Base-by-base conservation (phyloP, 805 yeast species). In the Ogataea kodamae region DNA sequence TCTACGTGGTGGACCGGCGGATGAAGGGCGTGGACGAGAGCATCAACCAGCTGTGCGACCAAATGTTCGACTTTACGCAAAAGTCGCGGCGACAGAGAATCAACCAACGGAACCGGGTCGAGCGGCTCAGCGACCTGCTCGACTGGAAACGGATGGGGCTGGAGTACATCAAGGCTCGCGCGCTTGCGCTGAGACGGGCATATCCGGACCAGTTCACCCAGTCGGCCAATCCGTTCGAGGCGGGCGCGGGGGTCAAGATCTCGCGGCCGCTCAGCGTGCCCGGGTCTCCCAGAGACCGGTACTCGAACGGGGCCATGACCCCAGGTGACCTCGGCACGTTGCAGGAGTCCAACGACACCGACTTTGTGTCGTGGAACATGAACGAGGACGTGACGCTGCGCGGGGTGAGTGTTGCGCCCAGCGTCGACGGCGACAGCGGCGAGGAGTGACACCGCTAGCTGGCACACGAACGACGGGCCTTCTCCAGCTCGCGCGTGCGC, bases 141-240 rank as follows among this genome's bases (percentile, higher is more conserved):
- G 98, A 90, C 65, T 90, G 98, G 98, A 86, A 84, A 63, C 76
- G 97, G 53, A 89, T 90, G 97, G 98, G 98, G 0, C 68, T 90
- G 33, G 98, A 92, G 62, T 90, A 90, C 61, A 78, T 86, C 52
- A 90, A 90, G 67, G 97, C 97, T 10, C 78, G 97, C 53, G 88
- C 85, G 54, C 72, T 90, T 50, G 87, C 96, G 0, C 70, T 90
- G 57, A 82, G 89, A 59, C 72, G 97, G 54, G 97, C 97, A 3
- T 90, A 92, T 57, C 96, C 97, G 16, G 87, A 83, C 43, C 72
- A 81, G 48, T 90, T 79, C 61, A 70, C 71, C 21, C 62, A 57
- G 21, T 69, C 66, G 15, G 56, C 49, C 13, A 60, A 62, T 37
- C 67, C 66, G 27, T 62, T 62, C 35, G 70, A 62, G 22, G 39